Base-by-base conservation (phyloP, 208 protist genomes). In the Naegleria fowleri region DNA sequence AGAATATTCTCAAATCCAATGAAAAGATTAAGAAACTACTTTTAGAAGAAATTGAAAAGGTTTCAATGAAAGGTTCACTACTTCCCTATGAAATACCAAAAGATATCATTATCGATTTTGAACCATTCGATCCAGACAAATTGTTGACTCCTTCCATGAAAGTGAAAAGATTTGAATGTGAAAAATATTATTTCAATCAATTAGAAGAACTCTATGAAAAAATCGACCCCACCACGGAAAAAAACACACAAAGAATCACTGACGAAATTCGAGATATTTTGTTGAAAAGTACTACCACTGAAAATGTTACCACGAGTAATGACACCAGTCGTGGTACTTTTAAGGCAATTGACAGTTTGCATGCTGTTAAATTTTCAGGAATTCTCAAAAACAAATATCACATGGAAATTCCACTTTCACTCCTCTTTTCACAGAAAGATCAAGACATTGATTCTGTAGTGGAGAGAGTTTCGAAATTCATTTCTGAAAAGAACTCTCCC, bases 1-100 rank as follows among this genome's bases (percentile, higher is more conserved):
- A 67, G 55, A 29, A 67, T 29, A 29, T 67, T 15, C 55, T 67
- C 19, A 67, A 83, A 83, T 38, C 22, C n/a, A 29, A 88, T 58
- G 6, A 39, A 38, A 11, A 58, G 19, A 29, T 40, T 58, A 11
- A 58, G 9, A 40, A 76, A 5, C 5, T 43, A 13, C 41, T 90
- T 25, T 36, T 22, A 76, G 13, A 59, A 6, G 51, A 90, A 76
- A 39, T 90, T 25, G n/a, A 39, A 33, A 39, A n/a, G 41, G 52
- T 76, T 29, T 41, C 51, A 39, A 43, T 43, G 16, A 41, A 90
- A 2, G 4, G 15, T 3, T 19, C 25, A 43, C 36, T 90, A 22
- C 25, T 43, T n/a, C 86, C 86, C 16, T 90, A 90, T 76, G 86
- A 90, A 41, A 40, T 90, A n/a, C 86, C 86, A 43, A 39, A 29